Percentiles rank a stretch among this genome's conserved stretches.
Evolutionary conservation across 169 alveolate species (phyloP).

Genomic region (Plasmodium adleri): DNA sequence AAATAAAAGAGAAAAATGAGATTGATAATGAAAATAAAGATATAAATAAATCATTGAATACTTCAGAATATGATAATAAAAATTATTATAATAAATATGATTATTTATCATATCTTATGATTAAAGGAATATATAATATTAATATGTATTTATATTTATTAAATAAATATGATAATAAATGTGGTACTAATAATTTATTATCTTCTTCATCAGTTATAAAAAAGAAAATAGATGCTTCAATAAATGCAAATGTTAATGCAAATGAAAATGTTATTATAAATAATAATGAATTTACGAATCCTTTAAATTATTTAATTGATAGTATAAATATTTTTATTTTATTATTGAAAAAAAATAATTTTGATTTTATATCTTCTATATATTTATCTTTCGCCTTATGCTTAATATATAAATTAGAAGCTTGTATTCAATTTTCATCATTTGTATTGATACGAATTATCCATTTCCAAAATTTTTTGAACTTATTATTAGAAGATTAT

Average conservation of each 20-base stretch:
- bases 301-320: constrained; percentile 68
- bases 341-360: constrained; percentile 54
- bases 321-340: constrained; percentile 35
- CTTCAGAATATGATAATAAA: neutral
- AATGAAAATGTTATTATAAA: neutral
- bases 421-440: constrained; percentile 54
- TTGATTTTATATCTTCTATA: constrained; percentile 72
- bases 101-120: constrained; percentile 29
- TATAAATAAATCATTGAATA: neutral
- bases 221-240: neutral
- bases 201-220: neutral
- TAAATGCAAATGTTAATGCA: neutral
- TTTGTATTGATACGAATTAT: constrained; percentile 28
- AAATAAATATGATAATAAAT: constrained; percentile 64
- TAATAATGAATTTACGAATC: constrained; percentile 42
- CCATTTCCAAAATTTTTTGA: constrained; percentile 42
- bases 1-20: constrained; percentile 1
- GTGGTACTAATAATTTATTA: neutral
- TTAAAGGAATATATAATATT: constrained; percentile 55
- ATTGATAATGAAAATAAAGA: neutral
- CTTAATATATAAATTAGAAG: constrained; percentile 43
- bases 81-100: constrained; percentile 2
- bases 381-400: constrained; percentile 68
- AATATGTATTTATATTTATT: constrained; percentile 40
- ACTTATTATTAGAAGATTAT: neutral